These are phyloP conservation scores for Lojkania enalia DNA, from an alignment of 2,329 filamentous ascomycete genomes.

Conservation along the genomic window DNA sequence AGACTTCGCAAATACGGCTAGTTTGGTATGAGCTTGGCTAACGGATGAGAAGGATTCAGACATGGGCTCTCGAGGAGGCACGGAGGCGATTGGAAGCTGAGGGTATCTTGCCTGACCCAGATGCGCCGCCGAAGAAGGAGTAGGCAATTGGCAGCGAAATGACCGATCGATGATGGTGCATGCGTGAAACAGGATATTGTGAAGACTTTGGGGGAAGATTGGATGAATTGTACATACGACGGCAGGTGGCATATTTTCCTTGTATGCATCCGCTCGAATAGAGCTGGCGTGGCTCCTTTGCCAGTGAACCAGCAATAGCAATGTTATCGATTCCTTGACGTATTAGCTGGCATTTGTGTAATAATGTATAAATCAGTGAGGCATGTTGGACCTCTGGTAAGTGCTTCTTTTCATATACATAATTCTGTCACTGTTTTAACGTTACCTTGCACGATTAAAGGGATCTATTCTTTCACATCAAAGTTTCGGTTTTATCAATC, in stretches of 20 bases:
- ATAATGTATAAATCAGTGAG: too few species aligned
- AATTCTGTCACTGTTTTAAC: too few species aligned
- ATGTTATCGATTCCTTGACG: not conserved
- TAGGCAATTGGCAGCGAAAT: not conserved
- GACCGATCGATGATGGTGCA: not conserved
- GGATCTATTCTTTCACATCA: too few species aligned
- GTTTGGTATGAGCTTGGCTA: conserved; percentile 13
- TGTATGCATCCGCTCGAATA: conserved; percentile 15
- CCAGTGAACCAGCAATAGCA: conserved; percentile 7
- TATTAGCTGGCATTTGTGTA: too few species aligned
- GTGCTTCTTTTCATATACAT: too few species aligned
- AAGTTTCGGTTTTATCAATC: too few species aligned
- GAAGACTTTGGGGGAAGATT: not conserved
- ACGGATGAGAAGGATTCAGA: conserved; percentile 77
- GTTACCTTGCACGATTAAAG: too few species aligned
- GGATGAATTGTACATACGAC: conserved; percentile 18
- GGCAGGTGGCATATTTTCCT: conserved; percentile 14
- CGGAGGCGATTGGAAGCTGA: conserved; percentile 92
- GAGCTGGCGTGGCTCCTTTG: conserved; percentile 15
- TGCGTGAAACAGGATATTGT: not conserved
- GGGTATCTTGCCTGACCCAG: conserved; percentile 84
- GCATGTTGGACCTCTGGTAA: too few species aligned
- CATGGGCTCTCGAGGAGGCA: conserved; percentile 97
- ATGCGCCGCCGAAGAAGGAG: conserved; percentile 52
- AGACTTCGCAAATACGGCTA: not conserved